phyloP scores from a whole-genome alignment of 441 rosid species.

The Populus hybrid region DNA sequence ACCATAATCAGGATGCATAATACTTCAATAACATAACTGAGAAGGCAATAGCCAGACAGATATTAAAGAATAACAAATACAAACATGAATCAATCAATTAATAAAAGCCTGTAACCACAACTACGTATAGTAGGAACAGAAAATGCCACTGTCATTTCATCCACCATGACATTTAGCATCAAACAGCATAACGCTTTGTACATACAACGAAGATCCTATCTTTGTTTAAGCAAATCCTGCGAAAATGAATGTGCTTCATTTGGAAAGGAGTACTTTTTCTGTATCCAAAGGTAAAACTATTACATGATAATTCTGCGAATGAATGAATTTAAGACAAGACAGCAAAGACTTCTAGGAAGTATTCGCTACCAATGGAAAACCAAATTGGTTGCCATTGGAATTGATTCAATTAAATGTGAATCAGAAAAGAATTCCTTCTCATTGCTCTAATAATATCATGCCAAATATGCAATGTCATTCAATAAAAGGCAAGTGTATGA shows the following conservation, averaged over 20 bases:
- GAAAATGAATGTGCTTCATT: neutral
- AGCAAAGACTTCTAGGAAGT: neutral
- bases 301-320: neutral
- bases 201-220: neutral
- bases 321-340: neutral
- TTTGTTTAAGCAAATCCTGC: neutral
- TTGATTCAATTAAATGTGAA: neutral
- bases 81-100: neutral
- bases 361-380: conserved; percentile 4
- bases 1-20: neutral
- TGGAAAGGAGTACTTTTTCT: neutral
- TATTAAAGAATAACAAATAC: neutral
- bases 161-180: neutral
- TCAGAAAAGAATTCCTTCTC: neutral
- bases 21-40: neutral
- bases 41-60: neutral
- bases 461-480: conserved; percentile 8
- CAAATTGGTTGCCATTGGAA: neutral
- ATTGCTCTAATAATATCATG: conserved; percentile 8
- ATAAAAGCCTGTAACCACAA: neutral
- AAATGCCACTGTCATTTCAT: neutral
- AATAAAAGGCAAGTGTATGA: conserved; percentile 21
- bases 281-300: neutral
- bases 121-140: neutral
- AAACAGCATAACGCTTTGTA: neutral